Evolutionary conservation across 169 alveolate genomes (phyloP), one percentile per base, ranked within the genome.

Genomic region (Fabrea salina): DNA sequence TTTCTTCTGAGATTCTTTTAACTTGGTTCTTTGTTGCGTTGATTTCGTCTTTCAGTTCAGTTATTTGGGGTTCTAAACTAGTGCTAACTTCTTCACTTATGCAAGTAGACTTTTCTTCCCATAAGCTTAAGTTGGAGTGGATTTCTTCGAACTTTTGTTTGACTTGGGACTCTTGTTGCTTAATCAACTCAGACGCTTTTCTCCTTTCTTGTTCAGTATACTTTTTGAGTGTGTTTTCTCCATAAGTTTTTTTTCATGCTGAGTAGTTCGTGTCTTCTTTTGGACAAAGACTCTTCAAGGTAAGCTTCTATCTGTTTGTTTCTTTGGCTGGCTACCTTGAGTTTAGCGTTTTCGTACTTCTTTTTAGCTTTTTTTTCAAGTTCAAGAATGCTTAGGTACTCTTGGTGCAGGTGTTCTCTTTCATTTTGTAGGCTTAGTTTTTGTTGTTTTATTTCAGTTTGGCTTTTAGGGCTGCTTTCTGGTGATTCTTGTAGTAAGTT

Each of bases 291-390:
- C 41, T 64, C 43, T 51, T 41, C n/a, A 16, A 40, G 27, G 4
- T 25, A 30, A 0, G 35, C 37, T 32, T 64, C 75, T 22, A 64
- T 33, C n/a, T 35, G 35, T 64, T 64, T 64, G 5, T n/a, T 64
- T 35, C 75, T 32, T 33, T 64, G 47, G 56, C 16, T 25, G 49
- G 35, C 54, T 30, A 64, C 37, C 41, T 64, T 56, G 16, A 35
- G 19, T 64, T 64, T 64, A 35, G 54, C 50, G 50, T 64, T 64
- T 64, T 64, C 75, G 33, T 39, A 64, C 41, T 64, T 64, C 41
- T 64, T 64, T 1, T 39, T 19, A 3, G 75, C 75, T 64, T 51
- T 56, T 64, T 64, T 64, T 64, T 64, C 75, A 0, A 64, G 4
- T 1, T 19, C 6, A n/a, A 64, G 16, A 11, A 64, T 64, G 35